Percentiles rank a stretch among this genome's conserved stretches.
These are phyloP conservation scores for Nepenthes gracilis DNA, from an alignment of 148 eudicot genomes.

Conservation along the genomic window DNA sequence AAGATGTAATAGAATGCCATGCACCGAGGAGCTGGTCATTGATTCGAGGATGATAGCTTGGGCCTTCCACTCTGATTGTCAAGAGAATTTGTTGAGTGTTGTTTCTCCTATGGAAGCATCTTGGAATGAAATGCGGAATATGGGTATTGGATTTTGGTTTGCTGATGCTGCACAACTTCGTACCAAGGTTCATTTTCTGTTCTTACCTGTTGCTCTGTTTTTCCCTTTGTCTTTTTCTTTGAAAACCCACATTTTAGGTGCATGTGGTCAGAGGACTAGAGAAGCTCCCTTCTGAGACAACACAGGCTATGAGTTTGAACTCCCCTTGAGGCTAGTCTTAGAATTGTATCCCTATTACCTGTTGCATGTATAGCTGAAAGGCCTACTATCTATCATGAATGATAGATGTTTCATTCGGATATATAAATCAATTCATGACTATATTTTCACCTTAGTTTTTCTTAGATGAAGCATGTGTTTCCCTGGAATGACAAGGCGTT, in stretches of 20 bases:
- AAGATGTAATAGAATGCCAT: constrained; percentile 44
- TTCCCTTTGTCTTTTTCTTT: not conserved
- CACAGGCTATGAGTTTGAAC: too few species aligned
- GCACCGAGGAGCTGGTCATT: constrained; percentile 41
- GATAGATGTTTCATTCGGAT: too few species aligned
- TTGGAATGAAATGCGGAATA: constrained; percentile 86
- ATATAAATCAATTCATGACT: too few species aligned
- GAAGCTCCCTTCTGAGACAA: too few species aligned
- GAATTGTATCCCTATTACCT: too few species aligned
- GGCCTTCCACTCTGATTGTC: constrained; percentile 99
- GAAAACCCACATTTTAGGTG: not conserved
- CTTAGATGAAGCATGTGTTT: too few species aligned
- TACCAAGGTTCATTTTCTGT: constrained; percentile 44
- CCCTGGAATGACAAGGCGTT: too few species aligned
- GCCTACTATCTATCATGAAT: too few species aligned
- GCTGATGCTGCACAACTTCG: constrained; percentile 66
- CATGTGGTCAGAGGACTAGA: too few species aligned
- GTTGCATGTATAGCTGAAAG: too few species aligned
- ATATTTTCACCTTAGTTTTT: too few species aligned
- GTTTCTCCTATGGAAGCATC: constrained; percentile 63
- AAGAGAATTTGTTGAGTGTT: constrained; percentile 61
- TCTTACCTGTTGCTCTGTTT: not conserved
- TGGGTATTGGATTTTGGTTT: constrained; percentile 91
- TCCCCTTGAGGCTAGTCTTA: too few species aligned
- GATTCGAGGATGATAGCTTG: constrained; percentile 59